These are phyloP conservation scores for Tardiomyces digboiensis DNA, from an alignment of 1,139 yeast genomes.

Conservation along the genomic window DNA sequence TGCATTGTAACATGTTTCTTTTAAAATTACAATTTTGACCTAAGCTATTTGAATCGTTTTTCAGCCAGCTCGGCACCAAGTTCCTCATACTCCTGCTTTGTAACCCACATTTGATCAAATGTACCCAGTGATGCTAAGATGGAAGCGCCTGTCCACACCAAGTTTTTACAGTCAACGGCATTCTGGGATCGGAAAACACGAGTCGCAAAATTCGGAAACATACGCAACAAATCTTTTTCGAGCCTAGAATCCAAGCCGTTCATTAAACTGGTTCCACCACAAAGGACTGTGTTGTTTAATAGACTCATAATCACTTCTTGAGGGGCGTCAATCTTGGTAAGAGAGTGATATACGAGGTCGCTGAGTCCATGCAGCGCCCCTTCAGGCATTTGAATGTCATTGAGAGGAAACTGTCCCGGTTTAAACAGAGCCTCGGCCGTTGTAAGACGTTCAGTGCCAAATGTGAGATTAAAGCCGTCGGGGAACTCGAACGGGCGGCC, in stretches of 20 bases:
- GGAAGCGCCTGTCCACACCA: slow-evolving; percentile 94
- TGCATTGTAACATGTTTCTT: too few species aligned
- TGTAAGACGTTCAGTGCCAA: slow-evolving; percentile 58
- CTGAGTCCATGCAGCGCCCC: slow-evolving; percentile 43
- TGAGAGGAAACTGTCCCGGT: slow-evolving; percentile 24
- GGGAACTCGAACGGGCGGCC: slow-evolving; percentile 74
- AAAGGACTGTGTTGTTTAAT: slow-evolving; percentile 80
- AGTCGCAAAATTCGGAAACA: slow-evolving; percentile 52
- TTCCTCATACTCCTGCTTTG: slow-evolving; percentile 83
- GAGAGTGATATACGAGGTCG: slow-evolving; percentile 59
- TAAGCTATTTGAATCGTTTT: slow-evolving; percentile 26
- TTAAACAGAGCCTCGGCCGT: slow-evolving; percentile 75
- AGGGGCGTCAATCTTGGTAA: slow-evolving; percentile 30
- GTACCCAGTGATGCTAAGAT: slow-evolving; percentile 88
- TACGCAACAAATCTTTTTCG: slow-evolving; percentile 56
- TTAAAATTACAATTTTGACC: neutral
- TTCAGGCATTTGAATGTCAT: slow-evolving; percentile 19
- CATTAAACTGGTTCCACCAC: slow-evolving; percentile 79
- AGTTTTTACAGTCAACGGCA: slow-evolving; percentile 66
- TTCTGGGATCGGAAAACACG: slow-evolving; percentile 78
- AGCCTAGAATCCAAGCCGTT: slow-evolving; percentile 80
- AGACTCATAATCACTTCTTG: slow-evolving; percentile 75
- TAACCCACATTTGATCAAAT: slow-evolving; percentile 94
- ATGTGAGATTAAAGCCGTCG: slow-evolving; percentile 49
- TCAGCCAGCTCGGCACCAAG: slow-evolving; percentile 67